These are phyloP conservation scores for Blastomyces emzantsi DNA, from an alignment of 2,329 filamentous ascomycete species.

Conservation along the genomic window DNA sequence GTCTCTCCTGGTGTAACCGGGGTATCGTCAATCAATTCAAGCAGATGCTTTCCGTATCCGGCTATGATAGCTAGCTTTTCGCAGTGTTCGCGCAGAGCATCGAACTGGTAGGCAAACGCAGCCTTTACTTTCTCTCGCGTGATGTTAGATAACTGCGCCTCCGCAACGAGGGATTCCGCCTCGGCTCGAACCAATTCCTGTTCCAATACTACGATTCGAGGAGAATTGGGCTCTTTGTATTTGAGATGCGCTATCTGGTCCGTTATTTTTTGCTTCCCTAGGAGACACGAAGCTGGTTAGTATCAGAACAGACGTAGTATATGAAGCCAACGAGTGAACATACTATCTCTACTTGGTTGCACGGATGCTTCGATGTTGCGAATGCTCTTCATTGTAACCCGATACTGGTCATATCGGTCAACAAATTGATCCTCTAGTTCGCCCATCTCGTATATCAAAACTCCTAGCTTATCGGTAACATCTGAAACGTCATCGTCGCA, in stretches of 20 bases:
- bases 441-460: slow-evolving; percentile 95
- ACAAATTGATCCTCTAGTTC: slow-evolving; percentile 98
- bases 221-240: slow-evolving; percentile 98
- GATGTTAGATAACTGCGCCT: slow-evolving; percentile 98
- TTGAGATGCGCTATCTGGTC: slow-evolving; percentile 98
- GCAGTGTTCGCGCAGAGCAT: slow-evolving; percentile 91
- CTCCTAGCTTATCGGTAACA: slow-evolving; percentile 96
- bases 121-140: slow-evolving; percentile 99
- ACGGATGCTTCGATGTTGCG: slow-evolving; percentile 98
- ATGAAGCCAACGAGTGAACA: slow-evolving; percentile 8
- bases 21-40: slow-evolving; percentile 92
- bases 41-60: slow-evolving; percentile 94
- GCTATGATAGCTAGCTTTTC: slow-evolving; percentile 98
- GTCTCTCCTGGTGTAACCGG: slow-evolving; percentile 97
- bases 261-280: slow-evolving; percentile 98
- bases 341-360: slow-evolving; percentile 78
- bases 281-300: slow-evolving; percentile 7
- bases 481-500: slow-evolving; percentile 98
- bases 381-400: slow-evolving; percentile 98
- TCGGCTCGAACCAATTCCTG: slow-evolving; percentile 98
- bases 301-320: slow-evolving; percentile 2
- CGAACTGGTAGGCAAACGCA: slow-evolving; percentile 96
- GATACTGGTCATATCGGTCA: slow-evolving; percentile 98
- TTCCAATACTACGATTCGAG: slow-evolving; percentile 94
- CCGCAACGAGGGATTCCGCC: slow-evolving; percentile 95